Evolutionary conservation across 169 alveolate genomes (phyloP), one percentile per base, ranked within the genome.

Genomic region (Eimeria praecox): DNA sequence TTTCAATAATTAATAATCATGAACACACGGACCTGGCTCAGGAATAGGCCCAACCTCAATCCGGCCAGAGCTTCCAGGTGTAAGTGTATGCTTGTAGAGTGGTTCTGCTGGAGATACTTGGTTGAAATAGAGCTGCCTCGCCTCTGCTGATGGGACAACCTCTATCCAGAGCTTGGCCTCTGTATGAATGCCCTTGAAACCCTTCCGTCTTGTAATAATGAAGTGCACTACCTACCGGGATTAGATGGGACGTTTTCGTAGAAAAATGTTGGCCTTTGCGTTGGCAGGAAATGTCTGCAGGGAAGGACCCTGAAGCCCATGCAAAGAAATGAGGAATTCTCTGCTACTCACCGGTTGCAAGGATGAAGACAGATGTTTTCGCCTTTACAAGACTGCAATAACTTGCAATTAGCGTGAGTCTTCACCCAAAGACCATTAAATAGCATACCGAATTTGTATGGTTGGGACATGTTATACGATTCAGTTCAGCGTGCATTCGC

Each of bases 101-200:
- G 89, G 90, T 40, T 75, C 64, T 52, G 62, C 52, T 33, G 94
- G 35, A 5, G 85, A 59, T 12, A 59, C 52, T 56, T 87, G 83
- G 24, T 62, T 82, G 90, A 52, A 54, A 24, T 75, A 77, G 54
- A 90, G 82, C 59, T 62, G 62, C 35, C 44, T 80, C 64, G 95
- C 66, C 44, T 52, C 69, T 0, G 80, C 3, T 22, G 86, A 38
- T 27, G 95, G 75, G 44, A 90, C 56, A 24, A 90, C 90, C 35
- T 90, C 95, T 35, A 90, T 75, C 95, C 95, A 90, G 10, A 90
- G 90, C 64, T 75, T 62, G 71, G 80, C 66, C 40, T 49, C 86
- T 82, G 90, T 42, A 75, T 1, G 69, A 22, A 33, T 44, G 16
- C 30, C 75, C 35, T 46, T 14, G 0, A 40, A 46, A n/a, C 22